Evolutionary conservation across 495 filamentous ascomycete genomes (phyloP).

Genomic region (Penicillium salamii): DNA sequence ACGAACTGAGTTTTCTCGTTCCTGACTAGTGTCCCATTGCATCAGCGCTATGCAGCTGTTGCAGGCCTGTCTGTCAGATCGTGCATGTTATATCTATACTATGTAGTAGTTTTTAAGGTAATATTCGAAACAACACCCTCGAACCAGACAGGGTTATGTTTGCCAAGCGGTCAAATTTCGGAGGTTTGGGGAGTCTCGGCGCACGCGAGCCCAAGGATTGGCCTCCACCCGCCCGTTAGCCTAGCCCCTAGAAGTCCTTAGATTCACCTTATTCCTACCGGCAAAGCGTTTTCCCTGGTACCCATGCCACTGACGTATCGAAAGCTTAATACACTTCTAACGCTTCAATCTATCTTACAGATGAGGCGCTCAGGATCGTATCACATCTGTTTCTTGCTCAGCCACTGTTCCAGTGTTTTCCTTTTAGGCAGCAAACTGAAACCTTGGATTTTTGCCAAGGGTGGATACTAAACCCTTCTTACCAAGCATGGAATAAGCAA

Average conservation of each 20-base stretch:
- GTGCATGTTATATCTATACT: too few relatives aligned
- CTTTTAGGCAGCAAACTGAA: not conserved
- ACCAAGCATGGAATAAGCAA: slow-evolving; percentile 3
- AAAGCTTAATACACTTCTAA: not conserved
- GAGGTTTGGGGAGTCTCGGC: not conserved
- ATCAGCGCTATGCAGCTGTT: not conserved
- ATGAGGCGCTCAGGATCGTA: not conserved
- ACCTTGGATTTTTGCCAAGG: slow-evolving; percentile 1
- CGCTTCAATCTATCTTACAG: not conserved
- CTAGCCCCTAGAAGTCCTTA: not conserved
- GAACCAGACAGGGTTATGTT: too few relatives aligned
- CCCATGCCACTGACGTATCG: not conserved
- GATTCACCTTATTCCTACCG: not conserved
- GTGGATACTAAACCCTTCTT: not conserved
- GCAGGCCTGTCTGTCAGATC: not conserved
- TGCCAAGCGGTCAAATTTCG: not conserved
- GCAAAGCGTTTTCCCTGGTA: not conserved
- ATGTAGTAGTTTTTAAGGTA: too few relatives aligned
- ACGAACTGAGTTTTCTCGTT: not conserved
- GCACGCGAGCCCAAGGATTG: not conserved
- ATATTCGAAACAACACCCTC: too few relatives aligned
- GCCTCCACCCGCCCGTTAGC: not conserved
- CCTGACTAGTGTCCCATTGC: not conserved
- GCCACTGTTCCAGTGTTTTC: not conserved
- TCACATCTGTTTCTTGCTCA: not conserved